Evolutionary conservation across 2,329 filamentous ascomycete species (phyloP).

Genomic region (Colletotrichum magnum): DNA sequence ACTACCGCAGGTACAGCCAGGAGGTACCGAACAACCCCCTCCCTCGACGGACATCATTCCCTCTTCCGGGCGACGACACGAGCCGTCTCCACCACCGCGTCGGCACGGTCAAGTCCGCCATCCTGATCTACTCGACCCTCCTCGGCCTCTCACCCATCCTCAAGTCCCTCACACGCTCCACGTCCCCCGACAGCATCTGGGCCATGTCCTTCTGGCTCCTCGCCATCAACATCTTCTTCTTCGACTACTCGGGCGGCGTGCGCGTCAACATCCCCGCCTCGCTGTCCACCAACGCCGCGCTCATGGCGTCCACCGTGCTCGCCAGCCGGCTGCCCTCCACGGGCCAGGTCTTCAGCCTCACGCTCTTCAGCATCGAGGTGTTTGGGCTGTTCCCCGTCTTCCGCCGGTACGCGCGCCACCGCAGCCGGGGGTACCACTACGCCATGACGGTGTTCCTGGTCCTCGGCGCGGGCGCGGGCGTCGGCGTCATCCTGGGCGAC

Average conservation of each 20-base stretch:
- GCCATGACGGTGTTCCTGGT: constrained; percentile 82
- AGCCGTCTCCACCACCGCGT: constrained; percentile 68
- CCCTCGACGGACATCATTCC: constrained; percentile 30
- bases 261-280: constrained; percentile 75
- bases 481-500: constrained; percentile 74
- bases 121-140: constrained; percentile 93
- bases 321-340: constrained; percentile 91
- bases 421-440: constrained; percentile 86
- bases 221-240: constrained; percentile 96
- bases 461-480: constrained; percentile 82
- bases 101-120: constrained; percentile 89
- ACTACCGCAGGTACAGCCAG: constrained; percentile 40
- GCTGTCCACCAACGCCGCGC: constrained; percentile 92
- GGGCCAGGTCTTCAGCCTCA: constrained; percentile 94
- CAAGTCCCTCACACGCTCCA: constrained; percentile 94
- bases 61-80: constrained; percentile 47
- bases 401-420: constrained; percentile 85
- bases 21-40: constrained; percentile 15
- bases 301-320: constrained; percentile 96
- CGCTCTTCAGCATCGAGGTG: constrained; percentile 96
- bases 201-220: constrained; percentile 95
- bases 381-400: constrained; percentile 99
- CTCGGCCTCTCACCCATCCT: constrained; percentile 94
- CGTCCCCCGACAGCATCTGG: constrained; percentile 96
- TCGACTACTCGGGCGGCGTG: constrained; percentile 79